Evolutionary conservation across 306 rosid species (phyloP).

Genomic region (Pueraria montana): DNA sequence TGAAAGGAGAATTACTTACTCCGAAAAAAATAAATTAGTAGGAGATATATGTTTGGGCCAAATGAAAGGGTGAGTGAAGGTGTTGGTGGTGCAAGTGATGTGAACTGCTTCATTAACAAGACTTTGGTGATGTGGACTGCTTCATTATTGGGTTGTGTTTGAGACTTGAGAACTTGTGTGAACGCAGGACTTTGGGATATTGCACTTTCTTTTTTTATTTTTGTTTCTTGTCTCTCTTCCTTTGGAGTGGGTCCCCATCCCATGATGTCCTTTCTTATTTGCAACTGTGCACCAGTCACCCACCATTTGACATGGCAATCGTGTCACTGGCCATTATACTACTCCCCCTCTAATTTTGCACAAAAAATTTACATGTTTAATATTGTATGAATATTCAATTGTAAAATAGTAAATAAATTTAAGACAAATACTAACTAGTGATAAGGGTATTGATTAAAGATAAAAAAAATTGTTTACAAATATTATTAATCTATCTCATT

Average conservation of each 20-base stretch:
- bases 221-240: background rate
- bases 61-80: background rate
- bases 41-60: too few species aligned
- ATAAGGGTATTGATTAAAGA: too few species aligned
- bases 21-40: background rate
- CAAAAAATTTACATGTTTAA: background rate
- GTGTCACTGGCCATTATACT: background rate
- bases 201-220: background rate
- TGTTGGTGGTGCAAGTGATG: background rate
- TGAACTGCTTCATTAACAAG: background rate
- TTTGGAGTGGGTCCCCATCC: slow-evolving; percentile 19
- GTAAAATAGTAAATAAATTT: too few species aligned
- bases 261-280: background rate
- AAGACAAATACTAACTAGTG: too few species aligned
- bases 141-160: slow-evolving; percentile 16
- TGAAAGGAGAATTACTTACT: background rate
- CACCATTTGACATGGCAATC: background rate
- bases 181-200: slow-evolving; percentile 23
- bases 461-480: too few species aligned
- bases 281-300: background rate
- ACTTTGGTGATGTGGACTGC: slow-evolving; percentile 28
- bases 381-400: background rate
- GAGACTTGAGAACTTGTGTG: slow-evolving; percentile 45
- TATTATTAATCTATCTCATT: too few species aligned
- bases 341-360: background rate